Base-by-base conservation (phyloP, 441 rosid species). In the Erodium texanum region DNA sequence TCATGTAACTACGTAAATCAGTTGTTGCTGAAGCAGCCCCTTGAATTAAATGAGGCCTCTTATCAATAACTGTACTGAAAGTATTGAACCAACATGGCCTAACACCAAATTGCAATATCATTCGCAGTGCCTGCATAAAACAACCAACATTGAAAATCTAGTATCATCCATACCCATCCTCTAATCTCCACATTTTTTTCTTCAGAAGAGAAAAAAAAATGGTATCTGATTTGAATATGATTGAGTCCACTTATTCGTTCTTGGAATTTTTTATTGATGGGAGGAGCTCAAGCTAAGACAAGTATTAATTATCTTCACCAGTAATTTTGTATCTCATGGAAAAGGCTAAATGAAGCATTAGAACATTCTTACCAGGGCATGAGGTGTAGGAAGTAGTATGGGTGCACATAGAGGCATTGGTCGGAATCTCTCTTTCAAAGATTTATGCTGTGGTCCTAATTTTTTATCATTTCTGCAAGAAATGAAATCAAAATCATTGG, bases 61-160 rank as follows among this genome's bases (percentile, higher is more conserved):
- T 88, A 73, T 82, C 82, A 68, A 91, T 81, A 71, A 75, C 68
- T 59, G 89, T 89, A 68, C 99, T 83, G 76, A 80, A 75, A 62
- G 97, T 86, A 83, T 93, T 93, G 78, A 93, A 93, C 97, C 97
- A 93, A 73, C 95, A 89, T 58, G 97, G 89, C 75, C 86, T 85
- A 66, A 93, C 99, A 74, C 99, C 99, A 77, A 93, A 80, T 74
- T 93, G 96, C 82, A 93, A 82, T 76, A 93, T 88, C 97, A 93
- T 89, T 76, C 88, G 88, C 78, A 93, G 78, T 63, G 97, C 99
- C 99, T 93, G 79, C 74, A 77, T 68, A 56, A 68, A 74, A 70
- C 9, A 74, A 78, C 66, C 20, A 52, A 48, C 68, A 56, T 59
- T 36, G 29, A 67, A 74, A 32, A 32, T 65, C 52, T 64, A 23